Conservation (phyloP, 1,139 yeast genomes). For the Yamadazyma jaroonii region DNA sequence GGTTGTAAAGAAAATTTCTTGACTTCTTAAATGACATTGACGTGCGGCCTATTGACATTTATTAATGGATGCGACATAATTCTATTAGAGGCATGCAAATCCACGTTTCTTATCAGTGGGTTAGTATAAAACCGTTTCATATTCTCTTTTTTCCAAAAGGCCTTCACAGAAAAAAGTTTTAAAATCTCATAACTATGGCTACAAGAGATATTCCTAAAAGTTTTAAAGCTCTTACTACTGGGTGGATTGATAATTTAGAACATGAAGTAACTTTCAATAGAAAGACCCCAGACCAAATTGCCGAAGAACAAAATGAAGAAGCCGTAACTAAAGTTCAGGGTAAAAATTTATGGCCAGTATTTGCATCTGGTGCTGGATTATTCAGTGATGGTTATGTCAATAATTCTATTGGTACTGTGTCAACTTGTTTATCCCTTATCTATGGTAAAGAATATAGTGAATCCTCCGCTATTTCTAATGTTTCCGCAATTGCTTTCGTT, state of each 20-base stretch:
- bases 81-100: too few species aligned
- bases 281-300: conserved; percentile 23
- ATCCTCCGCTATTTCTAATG: conserved; percentile 71
- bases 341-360: conserved; percentile 62
- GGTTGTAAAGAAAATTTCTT: too few species aligned
- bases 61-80: too few species aligned
- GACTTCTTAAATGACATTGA: too few species aligned
- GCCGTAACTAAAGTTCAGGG: conserved; percentile 19
- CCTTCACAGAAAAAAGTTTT: too few species aligned
- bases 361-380: conserved; percentile 87
- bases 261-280: conserved; percentile 24
- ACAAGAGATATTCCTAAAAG: conserved; percentile 52
- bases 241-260: conserved; percentile 31
- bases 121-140: too few species aligned
- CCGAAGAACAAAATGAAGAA: conserved; percentile 17
- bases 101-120: too few species aligned
- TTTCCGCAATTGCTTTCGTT: conserved; percentile 84
- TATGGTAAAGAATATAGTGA: conserved; percentile 62
- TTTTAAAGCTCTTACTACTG: conserved; percentile 31
- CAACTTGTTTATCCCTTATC: conserved; percentile 60
- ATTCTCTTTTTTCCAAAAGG: too few species aligned
- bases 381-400: conserved; percentile 91
- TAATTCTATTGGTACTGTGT: conserved; percentile 75
- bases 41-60: too few species aligned
- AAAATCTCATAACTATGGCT: conserved; percentile 27